These are phyloP conservation scores for Neohortaea acidophila DNA, from an alignment of 495 filamentous ascomycete species.

Conservation along the genomic window DNA sequence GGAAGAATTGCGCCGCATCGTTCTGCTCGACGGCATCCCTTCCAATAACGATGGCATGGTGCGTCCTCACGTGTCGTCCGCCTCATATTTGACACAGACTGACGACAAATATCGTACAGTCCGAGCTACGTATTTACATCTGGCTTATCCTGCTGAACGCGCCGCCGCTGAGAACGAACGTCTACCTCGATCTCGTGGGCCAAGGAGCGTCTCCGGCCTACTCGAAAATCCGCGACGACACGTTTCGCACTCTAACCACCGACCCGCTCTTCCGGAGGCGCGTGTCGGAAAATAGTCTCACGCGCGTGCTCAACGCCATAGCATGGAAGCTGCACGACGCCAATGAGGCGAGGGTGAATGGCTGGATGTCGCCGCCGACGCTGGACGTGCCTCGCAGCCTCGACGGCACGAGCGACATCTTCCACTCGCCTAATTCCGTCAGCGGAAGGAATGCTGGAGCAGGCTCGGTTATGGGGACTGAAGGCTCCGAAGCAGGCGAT, in stretches of 20 bases:
- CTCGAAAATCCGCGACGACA: slow-evolving; percentile 94
- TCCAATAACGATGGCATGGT: slow-evolving; percentile 87
- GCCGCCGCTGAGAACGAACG: slow-evolving; percentile 64
- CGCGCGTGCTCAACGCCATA: slow-evolving; percentile 88
- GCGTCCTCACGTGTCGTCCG: slow-evolving; percentile 17
- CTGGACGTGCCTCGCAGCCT: slow-evolving; percentile 22
- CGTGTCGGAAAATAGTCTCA: slow-evolving; percentile 87
- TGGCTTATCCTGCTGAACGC: slow-evolving; percentile 87
- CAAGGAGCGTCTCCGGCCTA: slow-evolving; percentile 88
- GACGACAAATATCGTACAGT: slow-evolving; percentile 41
- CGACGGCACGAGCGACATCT: slow-evolving; percentile 21
- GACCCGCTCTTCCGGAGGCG: slow-evolving; percentile 90
- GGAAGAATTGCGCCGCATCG: slow-evolving; percentile 57
- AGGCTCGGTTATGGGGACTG: slow-evolving; percentile 15
- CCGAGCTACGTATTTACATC: slow-evolving; percentile 82
- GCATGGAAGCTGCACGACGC: slow-evolving; percentile 86
- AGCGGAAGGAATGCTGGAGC: slow-evolving; percentile 3
- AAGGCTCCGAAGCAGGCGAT: slow-evolving; percentile 36
- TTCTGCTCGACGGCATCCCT: slow-evolving; percentile 65
- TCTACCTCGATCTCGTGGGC: slow-evolving; percentile 79
- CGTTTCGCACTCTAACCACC: slow-evolving; percentile 87
- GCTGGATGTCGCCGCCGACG: slow-evolving; percentile 29
- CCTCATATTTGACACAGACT: slow-evolving; percentile 5
- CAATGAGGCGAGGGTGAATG: slow-evolving; percentile 34
- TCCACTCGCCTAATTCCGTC: slow-evolving; percentile 21